A percentile compares a stretch with the other conserved stretches of the same genome.
Conservation (phyloP, 2,329 filamentous ascomycete species). For the Thelonectria discophora region DNA sequence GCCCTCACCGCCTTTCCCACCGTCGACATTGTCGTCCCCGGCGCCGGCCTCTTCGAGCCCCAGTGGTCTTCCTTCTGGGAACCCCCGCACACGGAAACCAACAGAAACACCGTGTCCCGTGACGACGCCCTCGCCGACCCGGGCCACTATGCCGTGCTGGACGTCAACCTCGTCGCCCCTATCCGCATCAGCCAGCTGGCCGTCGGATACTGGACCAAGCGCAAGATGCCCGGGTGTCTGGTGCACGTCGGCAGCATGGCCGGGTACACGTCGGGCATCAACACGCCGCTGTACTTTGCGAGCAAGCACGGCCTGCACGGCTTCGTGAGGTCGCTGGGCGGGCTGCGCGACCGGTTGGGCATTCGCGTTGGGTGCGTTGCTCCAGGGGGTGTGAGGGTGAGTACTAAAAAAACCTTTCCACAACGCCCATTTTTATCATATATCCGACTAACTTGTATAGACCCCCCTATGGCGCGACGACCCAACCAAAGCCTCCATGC, state of each 20-base stretch:
- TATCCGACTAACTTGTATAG: conserved; percentile 24
- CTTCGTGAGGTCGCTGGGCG: conserved; percentile 46
- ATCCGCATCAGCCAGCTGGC: conserved; percentile 51
- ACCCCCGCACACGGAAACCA: conserved; percentile 43
- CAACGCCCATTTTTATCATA: no score
- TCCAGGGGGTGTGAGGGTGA: conserved; percentile 46
- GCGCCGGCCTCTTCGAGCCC: conserved; percentile 51
- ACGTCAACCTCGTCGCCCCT: conserved; percentile 50
- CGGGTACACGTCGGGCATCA: conserved; percentile 42
- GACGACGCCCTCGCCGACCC: conserved; percentile 43
- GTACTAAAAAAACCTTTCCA: no score
- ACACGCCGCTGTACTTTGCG: conserved; percentile 49
- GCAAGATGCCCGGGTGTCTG: conserved; percentile 42
- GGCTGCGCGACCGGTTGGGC: conserved; percentile 44
- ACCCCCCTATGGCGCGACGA: conserved; percentile 49
- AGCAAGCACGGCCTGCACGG: conserved; percentile 50
- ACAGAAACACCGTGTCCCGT: conserved; percentile 39
- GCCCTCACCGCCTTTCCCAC: conserved; percentile 42
- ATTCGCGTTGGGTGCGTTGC: conserved; percentile 47
- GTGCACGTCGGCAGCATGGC: conserved; percentile 49
- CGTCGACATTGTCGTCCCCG: conserved; percentile 50
- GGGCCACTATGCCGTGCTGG: conserved; percentile 47
- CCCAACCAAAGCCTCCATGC: conserved; percentile 42
- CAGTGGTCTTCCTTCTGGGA: conserved; percentile 49
- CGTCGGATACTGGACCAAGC: conserved; percentile 49